A percentile compares a stretch with the other conserved stretches of the same genome.
phyloP scores from a whole-genome alignment of 2,329 filamentous ascomycete species.

The Pseudocercospora fuligena region DNA sequence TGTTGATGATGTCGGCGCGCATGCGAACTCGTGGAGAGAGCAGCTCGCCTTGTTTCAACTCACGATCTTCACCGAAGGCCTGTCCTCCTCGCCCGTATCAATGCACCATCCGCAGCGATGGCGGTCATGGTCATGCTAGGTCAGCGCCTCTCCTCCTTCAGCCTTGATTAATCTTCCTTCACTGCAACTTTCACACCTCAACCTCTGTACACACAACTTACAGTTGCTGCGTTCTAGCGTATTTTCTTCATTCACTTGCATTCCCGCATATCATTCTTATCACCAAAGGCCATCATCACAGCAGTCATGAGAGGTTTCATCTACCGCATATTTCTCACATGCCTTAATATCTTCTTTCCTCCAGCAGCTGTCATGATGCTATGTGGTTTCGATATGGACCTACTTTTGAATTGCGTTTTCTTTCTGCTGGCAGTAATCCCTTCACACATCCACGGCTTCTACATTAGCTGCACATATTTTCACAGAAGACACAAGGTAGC shows the following conservation, averaged over 20 bases:
- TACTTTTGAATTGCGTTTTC: conserved; percentile 45
- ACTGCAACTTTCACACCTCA: neutral
- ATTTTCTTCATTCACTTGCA: neutral
- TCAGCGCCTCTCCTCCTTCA: neutral
- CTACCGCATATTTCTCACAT: conserved; percentile 43
- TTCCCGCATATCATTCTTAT: neutral
- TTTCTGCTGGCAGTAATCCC: conserved; percentile 49
- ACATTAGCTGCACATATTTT: conserved; percentile 48
- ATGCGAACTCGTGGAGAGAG: conserved; percentile 3
- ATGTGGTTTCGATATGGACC: conserved; percentile 43
- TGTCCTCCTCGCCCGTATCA: neutral
- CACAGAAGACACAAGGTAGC: conserved; percentile 43
- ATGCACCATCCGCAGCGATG: neutral
- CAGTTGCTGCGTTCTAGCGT: conserved; percentile 1
- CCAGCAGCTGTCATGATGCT: conserved; percentile 45
- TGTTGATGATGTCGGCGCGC: neutral
- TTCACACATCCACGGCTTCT: conserved; percentile 49
- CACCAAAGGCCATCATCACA: neutral
- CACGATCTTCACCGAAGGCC: neutral
- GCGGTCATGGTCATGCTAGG: neutral
- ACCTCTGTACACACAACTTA: neutral
- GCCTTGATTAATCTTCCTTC: neutral
- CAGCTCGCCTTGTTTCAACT: conserved; percentile 1
- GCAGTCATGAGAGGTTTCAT: conserved; percentile 20
- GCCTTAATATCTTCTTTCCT: conserved; percentile 49